A percentile compares a stretch with the other conserved stretches of the same genome.
These are phyloP conservation scores for Chrysosporium queenslandicum DNA, from an alignment of 2,329 filamentous ascomycete genomes.

Conservation along the genomic window DNA sequence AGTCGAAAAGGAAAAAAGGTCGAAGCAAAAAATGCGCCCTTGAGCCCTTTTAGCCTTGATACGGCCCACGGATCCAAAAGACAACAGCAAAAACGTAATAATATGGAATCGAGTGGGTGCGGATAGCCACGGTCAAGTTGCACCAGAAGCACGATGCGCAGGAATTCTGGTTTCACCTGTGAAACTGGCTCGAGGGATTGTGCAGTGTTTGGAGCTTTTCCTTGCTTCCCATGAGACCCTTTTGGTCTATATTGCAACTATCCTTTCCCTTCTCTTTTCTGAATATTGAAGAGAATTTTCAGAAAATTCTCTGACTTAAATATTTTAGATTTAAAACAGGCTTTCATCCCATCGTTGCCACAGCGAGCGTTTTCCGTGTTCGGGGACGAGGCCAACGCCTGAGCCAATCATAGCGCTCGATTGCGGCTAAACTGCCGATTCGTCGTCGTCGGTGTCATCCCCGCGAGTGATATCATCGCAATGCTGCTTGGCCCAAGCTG, in stretches of 20 bases:
- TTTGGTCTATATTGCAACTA: not conserved
- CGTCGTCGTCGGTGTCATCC: not conserved
- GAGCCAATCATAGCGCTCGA: not conserved
- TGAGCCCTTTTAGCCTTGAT: conserved; percentile 2
- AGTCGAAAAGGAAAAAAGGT: not conserved
- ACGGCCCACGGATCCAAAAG: not conserved
- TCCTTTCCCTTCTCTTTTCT: not conserved
- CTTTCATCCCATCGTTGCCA: not conserved
- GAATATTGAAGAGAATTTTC: not conserved
- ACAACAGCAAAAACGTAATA: conserved; percentile 1
- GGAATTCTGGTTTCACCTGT: conserved; percentile 7
- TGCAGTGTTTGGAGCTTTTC: not conserved
- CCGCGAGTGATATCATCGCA: not conserved
- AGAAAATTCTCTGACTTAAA: too few species aligned
- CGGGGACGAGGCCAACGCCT: not conserved
- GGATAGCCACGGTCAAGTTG: conserved; percentile 10
- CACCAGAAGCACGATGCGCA: conserved; percentile 7
- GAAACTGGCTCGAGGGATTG: not conserved
- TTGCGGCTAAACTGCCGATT: conserved; percentile 3
- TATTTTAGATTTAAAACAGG: too few species aligned
- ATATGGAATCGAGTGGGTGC: conserved; percentile 4
- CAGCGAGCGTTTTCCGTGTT: not conserved
- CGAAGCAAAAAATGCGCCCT: not conserved
- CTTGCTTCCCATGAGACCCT: not conserved
- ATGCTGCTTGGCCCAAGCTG: not conserved